Evolutionary conservation across 495 filamentous ascomycete species (phyloP), one percentile per base, ranked within the genome.

Genomic region (Aspergillus sclerotioniger): DNA sequence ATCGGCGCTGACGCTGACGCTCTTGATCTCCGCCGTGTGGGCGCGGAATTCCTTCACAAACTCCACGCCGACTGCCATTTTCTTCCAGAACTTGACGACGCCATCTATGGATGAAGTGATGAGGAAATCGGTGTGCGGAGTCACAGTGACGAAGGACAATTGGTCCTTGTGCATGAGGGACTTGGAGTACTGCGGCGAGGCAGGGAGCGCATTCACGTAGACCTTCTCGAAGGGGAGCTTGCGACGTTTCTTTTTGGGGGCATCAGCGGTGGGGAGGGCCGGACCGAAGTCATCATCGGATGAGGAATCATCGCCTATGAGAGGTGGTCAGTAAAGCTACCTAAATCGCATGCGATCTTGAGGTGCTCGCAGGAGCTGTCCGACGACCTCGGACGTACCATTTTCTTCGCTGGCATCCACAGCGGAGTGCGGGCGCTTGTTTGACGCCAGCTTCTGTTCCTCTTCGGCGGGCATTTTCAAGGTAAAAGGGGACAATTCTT

Each of bases 1-100:
- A 72, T 99, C 94, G 37, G 86, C 80, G 69, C 93, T 97, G 17
- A 88, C 84, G 48, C 85, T 91, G 29, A 92, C 89, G 37, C 87
- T 86, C 32, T 77, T 84, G 65, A 98, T 91, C 68, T 95, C 92
- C 31, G 90, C 90, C 54, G 80, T 80, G 70, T 98, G 95, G 16
- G 92, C 92, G 57, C 86, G 85, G 76, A 96, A 99, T 76, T 97
- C 92, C 74, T 99, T 99, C 15, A 98, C 92, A 64, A 98, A 98
- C 73, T 99, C 94, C 32, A 97, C 89, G 0, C 90, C 90, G 8
- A 88, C 87, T 5, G 84, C 85, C 59, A 89, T 83, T 75, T 99
- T 99, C 80, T 99, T 98, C 94, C 94, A 99, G 74, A 98, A 99
- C 71, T 98, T 98, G 51, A 98, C 93, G 0, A 91, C 87, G 3